A percentile compares a stretch with the other conserved stretches of the same genome.
Conservation (phyloP, 2,329 filamentous ascomycete genomes). For the Gnomoniopsis smithogilvyi region DNA sequence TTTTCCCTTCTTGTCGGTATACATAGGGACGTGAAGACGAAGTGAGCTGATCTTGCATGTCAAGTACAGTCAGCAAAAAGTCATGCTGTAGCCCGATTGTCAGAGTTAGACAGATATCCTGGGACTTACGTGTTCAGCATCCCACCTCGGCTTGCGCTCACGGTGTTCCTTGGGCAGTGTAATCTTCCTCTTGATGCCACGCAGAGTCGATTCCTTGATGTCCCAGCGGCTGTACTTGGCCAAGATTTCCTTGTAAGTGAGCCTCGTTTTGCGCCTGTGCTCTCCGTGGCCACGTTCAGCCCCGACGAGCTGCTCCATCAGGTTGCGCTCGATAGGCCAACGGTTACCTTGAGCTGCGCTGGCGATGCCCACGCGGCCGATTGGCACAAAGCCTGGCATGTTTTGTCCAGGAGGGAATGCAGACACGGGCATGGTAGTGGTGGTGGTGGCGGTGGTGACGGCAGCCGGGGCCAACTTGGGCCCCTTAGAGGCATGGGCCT, state of each 20-base stretch:
- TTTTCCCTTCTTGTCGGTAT: background rate
- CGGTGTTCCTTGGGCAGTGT: conserved; percentile 4
- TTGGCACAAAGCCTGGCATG: background rate
- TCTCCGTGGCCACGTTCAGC: background rate
- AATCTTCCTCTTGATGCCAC: background rate
- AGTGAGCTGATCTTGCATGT: background rate
- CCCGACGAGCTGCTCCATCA: background rate
- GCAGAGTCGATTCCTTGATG: background rate
- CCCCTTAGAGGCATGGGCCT: background rate
- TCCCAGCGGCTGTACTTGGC: background rate
- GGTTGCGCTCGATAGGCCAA: background rate
- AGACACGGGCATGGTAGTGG: background rate
- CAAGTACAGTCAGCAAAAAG: no score
- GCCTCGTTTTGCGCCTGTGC: background rate
- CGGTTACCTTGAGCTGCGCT: background rate
- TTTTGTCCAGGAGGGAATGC: background rate
- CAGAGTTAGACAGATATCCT: no score
- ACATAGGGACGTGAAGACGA: background rate
- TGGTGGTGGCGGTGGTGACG: background rate
- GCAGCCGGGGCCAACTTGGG: background rate
- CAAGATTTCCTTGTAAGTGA: background rate
- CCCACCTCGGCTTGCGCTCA: conserved; percentile 4
- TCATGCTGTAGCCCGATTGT: no score
- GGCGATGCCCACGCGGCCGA: background rate
- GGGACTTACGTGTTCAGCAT: background rate